Percentiles rank a stretch among this genome's conserved stretches.
Evolutionary conservation across 2,329 filamentous ascomycete species (phyloP).

Genomic region (Aspergillus sp.): DNA sequence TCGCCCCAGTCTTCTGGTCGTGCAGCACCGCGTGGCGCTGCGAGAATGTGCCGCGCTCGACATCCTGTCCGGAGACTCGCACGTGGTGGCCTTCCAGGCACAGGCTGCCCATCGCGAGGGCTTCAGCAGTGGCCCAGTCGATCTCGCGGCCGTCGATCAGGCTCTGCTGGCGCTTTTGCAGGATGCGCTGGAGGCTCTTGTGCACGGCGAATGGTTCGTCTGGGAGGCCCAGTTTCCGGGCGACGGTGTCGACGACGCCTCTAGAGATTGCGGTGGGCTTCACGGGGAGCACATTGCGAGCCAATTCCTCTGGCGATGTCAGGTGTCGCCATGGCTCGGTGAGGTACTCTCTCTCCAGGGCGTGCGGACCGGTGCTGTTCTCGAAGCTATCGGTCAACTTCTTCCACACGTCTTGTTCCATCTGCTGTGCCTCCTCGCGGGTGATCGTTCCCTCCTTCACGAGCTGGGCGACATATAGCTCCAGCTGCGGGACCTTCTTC

Average conservation of each 20-base stretch:
- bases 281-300: constrained; percentile 84
- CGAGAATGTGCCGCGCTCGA: constrained; percentile 98
- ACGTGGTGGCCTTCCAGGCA: constrained; percentile 94
- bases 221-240: constrained; percentile 45
- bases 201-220: constrained; percentile 79
- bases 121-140: constrained; percentile 96
- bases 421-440: constrained; percentile 95
- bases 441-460: constrained; percentile 91
- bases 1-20: constrained; percentile 90
- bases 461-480: constrained; percentile 88
- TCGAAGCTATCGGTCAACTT: constrained; percentile 98
- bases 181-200: constrained; percentile 94
- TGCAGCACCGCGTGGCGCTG: constrained; percentile 96
- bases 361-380: constrained; percentile 94
- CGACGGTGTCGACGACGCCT: constrained; percentile 75
- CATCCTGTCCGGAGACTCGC: constrained; percentile 95
- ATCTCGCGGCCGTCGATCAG: constrained; percentile 90
- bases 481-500: constrained; percentile 72
- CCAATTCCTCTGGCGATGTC: constrained; percentile 96
- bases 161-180: constrained; percentile 82
- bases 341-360: constrained; percentile 95
- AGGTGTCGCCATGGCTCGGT: constrained; percentile 99
- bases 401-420: constrained; percentile 99
- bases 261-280: constrained; percentile 44
- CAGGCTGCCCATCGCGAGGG: constrained; percentile 87